Base-by-base conservation (phyloP, 805 yeast genomes). In the Lipomyces spencermartinsiae region DNA sequence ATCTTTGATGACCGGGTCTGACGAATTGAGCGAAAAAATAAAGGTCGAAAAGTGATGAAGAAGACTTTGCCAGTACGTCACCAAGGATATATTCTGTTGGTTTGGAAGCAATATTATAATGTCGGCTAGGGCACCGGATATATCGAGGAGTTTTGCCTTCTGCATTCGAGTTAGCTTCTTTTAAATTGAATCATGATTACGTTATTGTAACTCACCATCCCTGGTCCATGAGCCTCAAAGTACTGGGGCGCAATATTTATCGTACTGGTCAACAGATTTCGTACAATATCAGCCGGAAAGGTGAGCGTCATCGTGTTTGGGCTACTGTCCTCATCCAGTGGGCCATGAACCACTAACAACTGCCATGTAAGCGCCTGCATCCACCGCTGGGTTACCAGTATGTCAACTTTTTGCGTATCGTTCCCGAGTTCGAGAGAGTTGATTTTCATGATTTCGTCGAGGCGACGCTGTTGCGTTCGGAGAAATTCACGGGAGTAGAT, bases 291-390 rank as follows among this genome's bases (percentile, higher is more conserved):
- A 4, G 31, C 46, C 14, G 57, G 58, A 33, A 25, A 29, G 9
- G 57, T 60, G 51, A 35, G 43, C 57, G 58, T 16, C 43, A 51
- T 51, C 6, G 16, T 19, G 12, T 49, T 10, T 12, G 56, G 7
- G 29, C 19, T 19, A 22, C 22, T 25, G 57, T 51, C 56, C 25
- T 9, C 54, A 49, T 14, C 54, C 54, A 49, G 25, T 49, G 54
- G 54, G 16, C 61, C 61, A 9, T 25, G 5, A 25, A 33, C 31
- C 7, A 60, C 54, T 7, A 33, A 19, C 43, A 60, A 16, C 35
- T 60, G 63, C 63, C 63, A 60, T 7, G 58, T 33, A 1, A 60
- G 63, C 16, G 29, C 34, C 35, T 53, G 63, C 63, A 60, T 60
- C 63, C 63, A 60, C 12, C 43, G 25, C 37, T 49, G 63, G 43